Percentiles rank a stretch among this genome's conserved stretches.
These are phyloP conservation scores for Spergularia bocconei DNA, from an alignment of 148 eudicot species.

Conservation along the genomic window DNA sequence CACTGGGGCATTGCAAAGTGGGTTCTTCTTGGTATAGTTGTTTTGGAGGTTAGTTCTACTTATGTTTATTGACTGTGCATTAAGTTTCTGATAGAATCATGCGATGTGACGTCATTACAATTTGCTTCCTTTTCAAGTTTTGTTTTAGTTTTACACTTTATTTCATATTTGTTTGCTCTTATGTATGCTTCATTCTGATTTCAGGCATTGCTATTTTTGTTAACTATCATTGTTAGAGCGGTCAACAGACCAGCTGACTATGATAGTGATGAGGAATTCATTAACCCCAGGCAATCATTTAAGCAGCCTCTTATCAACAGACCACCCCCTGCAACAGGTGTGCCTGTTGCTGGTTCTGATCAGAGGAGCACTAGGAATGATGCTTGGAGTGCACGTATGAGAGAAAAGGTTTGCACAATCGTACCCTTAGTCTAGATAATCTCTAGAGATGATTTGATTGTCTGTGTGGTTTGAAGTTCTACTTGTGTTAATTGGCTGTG, in stretches of 20 bases:
- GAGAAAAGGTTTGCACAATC: constrained; percentile 65
- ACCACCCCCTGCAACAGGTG: constrained; percentile 62
- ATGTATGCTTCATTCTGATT: constrained; percentile 18
- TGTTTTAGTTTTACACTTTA: too few species aligned
- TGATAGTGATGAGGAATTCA: constrained; percentile 94
- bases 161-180: neutral
- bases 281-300: constrained; percentile 72
- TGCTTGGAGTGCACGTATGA: constrained; percentile 99
- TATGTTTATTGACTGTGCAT: neutral
- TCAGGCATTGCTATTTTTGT: constrained; percentile 79
- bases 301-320: constrained; percentile 85
- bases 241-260: constrained; percentile 78
- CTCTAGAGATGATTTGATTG: too few species aligned
- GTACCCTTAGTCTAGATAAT: too few species aligned
- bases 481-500: neutral
- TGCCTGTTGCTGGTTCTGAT: constrained; percentile 72
- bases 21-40: constrained; percentile 91
- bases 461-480: neutral
- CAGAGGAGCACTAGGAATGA: constrained; percentile 76
- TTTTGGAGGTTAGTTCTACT: constrained; percentile 55
- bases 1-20: constrained; percentile 76
- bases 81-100: neutral
- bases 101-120: neutral
- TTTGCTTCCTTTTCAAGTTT: neutral
- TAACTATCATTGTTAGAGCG: constrained; percentile 77